These are phyloP conservation scores for Gentiana dahurica DNA, from an alignment of 257 asterid species.

Conservation along the genomic window DNA sequence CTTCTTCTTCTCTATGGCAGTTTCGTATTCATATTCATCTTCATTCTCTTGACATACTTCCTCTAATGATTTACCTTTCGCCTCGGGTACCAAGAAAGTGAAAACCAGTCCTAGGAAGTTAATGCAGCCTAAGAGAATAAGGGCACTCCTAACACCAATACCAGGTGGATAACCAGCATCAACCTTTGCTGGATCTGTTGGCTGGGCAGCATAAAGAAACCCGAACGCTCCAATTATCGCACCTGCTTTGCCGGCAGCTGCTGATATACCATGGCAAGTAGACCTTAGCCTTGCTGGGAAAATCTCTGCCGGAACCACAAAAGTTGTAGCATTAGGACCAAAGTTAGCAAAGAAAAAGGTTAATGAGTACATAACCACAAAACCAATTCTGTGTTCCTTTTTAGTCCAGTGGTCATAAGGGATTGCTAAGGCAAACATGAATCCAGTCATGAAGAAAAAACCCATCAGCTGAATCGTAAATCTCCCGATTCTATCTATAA, in stretches of 20 bases:
- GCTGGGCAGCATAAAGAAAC: conserved; percentile 30
- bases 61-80: conserved; percentile 38
- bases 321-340: conserved; percentile 42
- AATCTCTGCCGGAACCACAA: conserved; percentile 35
- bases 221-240: conserved; percentile 40
- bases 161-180: conserved; percentile 36
- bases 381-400: conserved; percentile 23
- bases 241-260: conserved; percentile 39
- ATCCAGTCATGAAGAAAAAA: conserved; percentile 35
- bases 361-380: conserved; percentile 26
- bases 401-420: conserved; percentile 31
- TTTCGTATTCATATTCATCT: conserved; percentile 9
- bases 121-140: conserved; percentile 19
- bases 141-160: conserved; percentile 30
- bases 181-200: conserved; percentile 9
- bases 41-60: conserved; percentile 25
- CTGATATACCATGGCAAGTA: conserved; percentile 41
- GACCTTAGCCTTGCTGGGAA: conserved; percentile 39
- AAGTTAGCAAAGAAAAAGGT: conserved; percentile 41
- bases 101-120: conserved; percentile 22
- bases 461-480: conserved; percentile 37
- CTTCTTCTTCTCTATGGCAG: conserved; percentile 7
- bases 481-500: conserved; percentile 31
- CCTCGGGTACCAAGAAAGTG: conserved; percentile 36
- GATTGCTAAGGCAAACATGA: conserved; percentile 34